Base-by-base conservation (phyloP, 345 rosid species). In the Firmiana major region DNA sequence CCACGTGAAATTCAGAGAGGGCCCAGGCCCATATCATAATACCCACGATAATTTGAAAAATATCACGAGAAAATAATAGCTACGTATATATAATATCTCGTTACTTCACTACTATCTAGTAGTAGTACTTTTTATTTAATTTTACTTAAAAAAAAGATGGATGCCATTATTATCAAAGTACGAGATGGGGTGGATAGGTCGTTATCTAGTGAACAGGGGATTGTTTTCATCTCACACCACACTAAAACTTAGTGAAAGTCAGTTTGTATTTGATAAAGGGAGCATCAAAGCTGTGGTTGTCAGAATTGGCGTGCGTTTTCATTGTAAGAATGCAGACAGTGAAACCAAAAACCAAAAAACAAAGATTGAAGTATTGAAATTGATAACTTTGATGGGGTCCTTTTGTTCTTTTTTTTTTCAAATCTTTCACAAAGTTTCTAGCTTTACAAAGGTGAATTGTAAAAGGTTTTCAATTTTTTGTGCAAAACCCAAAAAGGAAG, bases 151-250 rank as follows among this genome's bases (percentile, higher is more conserved):
- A 31, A 45, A 45, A 82, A 80, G 82, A 81, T 83, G 86, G 88
- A 81, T 55, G 55, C 62, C 85, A 81, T 81, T 83, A 78, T 58
- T 76, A 80, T 80, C 66, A 79, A 86, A 78, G 79, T 70, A 79
- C 83, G 83, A 43, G 84, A 79, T 55, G 45, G 65, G 28, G 51
- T 67, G 85, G 86, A 83, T 75, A 81, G 84, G 87, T 84, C 85
- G 87, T 87, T 83, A 75, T 84, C 86, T 83, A 68, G 84, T 69
- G 79, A 78, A 75, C 73, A 73, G 78, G 26, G 74, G 63, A 15
- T 68, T 77, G 79, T 68, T 67, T 70, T 78, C 68, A 55, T 66
- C 75, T 43, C 36, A n/a, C 11, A 31, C 63, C 73, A 63, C 72
- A 65, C 69, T 42, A 58, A 77, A 66, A 79, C 75, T 49, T 46